phyloP scores from a whole-genome alignment of 768 basidiomycete species.

The Cyathus striatus region DNA sequence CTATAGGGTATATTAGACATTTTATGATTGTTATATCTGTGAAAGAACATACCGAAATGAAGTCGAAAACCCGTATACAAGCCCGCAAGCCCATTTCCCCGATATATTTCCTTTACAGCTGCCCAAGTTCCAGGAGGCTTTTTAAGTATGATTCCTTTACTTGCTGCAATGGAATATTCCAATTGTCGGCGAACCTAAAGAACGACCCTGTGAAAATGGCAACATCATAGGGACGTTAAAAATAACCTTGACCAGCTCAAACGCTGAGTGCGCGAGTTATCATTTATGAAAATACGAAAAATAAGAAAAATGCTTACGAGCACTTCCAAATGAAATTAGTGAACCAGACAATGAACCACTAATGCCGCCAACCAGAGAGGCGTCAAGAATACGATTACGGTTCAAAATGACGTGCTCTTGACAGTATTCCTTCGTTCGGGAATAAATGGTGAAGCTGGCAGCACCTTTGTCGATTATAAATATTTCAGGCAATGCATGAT shows the following conservation, averaged over 20 bases:
- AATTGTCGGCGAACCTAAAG: conserved; percentile 81
- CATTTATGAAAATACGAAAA: not conserved
- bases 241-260: conserved; percentile 89
- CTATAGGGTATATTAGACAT: no score
- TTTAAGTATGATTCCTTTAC: conserved; percentile 60
- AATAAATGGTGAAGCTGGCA: conserved; percentile 89
- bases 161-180: conserved; percentile 86
- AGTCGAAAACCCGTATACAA: conserved; percentile 82
- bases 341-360: conserved; percentile 88
- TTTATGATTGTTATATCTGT: no score
- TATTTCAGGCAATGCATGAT: conserved; percentile 5
- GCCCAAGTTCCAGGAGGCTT: conserved; percentile 77
- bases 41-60: conserved; percentile 67
- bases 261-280: conserved; percentile 40
- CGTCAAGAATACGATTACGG: conserved; percentile 58
- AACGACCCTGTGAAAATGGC: conserved; percentile 2
- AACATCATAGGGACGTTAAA: conserved; percentile 3
- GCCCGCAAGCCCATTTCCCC: conserved; percentile 53
- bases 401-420: conserved; percentile 53
- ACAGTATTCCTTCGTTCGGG: conserved; percentile 73
- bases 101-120: conserved; percentile 78
- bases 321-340: conserved; percentile 83
- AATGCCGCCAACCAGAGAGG: conserved; percentile 71
- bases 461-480: conserved; percentile 58
- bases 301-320: conserved; percentile 54